Conservation (phyloP, 2,329 filamentous ascomycete species). For the Fusarium graminum region DNA sequence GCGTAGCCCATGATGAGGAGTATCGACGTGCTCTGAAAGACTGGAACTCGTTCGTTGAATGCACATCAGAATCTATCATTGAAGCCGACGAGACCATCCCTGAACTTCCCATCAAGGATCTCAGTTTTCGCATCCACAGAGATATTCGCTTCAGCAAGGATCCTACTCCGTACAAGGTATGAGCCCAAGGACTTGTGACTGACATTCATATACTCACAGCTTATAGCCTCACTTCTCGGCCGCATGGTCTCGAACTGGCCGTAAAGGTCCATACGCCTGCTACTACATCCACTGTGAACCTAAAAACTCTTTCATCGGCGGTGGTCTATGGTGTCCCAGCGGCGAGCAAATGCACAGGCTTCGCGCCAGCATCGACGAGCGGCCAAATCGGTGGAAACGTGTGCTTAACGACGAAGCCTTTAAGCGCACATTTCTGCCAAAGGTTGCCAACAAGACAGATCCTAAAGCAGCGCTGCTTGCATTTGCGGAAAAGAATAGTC, state of each 20-base stretch:
- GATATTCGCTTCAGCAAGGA: constrained; percentile 88
- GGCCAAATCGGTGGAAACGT: constrained; percentile 76
- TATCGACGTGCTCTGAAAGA: constrained; percentile 84
- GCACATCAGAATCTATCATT: constrained; percentile 76
- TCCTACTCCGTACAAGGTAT: constrained; percentile 88
- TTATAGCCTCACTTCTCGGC: constrained; percentile 82
- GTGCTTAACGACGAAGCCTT: constrained; percentile 73
- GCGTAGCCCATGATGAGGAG: constrained; percentile 79
- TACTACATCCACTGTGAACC: constrained; percentile 91
- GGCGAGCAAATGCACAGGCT: constrained; percentile 73
- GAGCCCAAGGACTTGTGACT: constrained; percentile 27
- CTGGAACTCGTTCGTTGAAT: constrained; percentile 83
- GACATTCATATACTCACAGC: neutral
- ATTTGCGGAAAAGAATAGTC: constrained; percentile 77
- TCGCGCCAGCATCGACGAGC: constrained; percentile 80
- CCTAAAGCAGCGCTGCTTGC: constrained; percentile 72
- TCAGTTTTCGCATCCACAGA: constrained; percentile 89
- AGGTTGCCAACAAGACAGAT: constrained; percentile 50
- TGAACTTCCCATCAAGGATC: constrained; percentile 86
- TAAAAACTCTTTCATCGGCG: constrained; percentile 77
- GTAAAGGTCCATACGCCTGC: constrained; percentile 87
- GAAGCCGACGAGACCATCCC: constrained; percentile 85
- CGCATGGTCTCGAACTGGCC: constrained; percentile 87
- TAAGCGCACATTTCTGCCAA: constrained; percentile 73
- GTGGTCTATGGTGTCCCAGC: constrained; percentile 86